These are phyloP conservation scores for Pleurotus pulmonarius DNA, from an alignment of 768 basidiomycete genomes.

Conservation along the genomic window DNA sequence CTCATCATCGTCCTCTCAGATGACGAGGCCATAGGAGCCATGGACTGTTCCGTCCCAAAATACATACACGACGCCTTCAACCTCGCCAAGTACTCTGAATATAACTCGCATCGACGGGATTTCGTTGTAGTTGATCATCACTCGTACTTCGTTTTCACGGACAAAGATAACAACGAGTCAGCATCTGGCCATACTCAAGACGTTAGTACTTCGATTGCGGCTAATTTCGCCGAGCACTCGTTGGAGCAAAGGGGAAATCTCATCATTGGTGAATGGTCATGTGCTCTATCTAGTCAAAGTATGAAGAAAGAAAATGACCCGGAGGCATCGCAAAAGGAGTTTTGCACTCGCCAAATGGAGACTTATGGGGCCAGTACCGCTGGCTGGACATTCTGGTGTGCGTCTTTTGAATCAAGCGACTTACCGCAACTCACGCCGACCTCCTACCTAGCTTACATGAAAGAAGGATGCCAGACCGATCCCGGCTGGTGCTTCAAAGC, in stretches of 20 bases:
- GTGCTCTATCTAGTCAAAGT: constrained; percentile 64
- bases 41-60: constrained; percentile 47
- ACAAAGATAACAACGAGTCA: constrained; percentile 42
- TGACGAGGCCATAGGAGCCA: constrained; percentile 37
- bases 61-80: constrained; percentile 73
- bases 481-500: constrained; percentile 68
- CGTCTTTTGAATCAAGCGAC: constrained; percentile 14
- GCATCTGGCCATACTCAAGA: constrained; percentile 56
- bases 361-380: constrained; percentile 52
- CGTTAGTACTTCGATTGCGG: constrained; percentile 35
- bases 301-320: constrained; percentile 43
- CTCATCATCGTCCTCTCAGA: no score
- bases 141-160: constrained; percentile 66
- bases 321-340: constrained; percentile 38
- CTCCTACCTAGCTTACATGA: constrained; percentile 45
- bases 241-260: constrained; percentile 38
- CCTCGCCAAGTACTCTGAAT: constrained; percentile 44
- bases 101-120: constrained; percentile 44
- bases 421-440: background rate
- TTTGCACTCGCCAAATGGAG: constrained; percentile 57
- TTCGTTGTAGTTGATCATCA: constrained; percentile 76
- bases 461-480: constrained; percentile 56
- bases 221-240: constrained; percentile 24
- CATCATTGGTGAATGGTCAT: constrained; percentile 85
- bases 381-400: constrained; percentile 73